phyloP scores from a whole-genome alignment of 495 filamentous ascomycete species.

The Penicillium crystallinum region DNA sequence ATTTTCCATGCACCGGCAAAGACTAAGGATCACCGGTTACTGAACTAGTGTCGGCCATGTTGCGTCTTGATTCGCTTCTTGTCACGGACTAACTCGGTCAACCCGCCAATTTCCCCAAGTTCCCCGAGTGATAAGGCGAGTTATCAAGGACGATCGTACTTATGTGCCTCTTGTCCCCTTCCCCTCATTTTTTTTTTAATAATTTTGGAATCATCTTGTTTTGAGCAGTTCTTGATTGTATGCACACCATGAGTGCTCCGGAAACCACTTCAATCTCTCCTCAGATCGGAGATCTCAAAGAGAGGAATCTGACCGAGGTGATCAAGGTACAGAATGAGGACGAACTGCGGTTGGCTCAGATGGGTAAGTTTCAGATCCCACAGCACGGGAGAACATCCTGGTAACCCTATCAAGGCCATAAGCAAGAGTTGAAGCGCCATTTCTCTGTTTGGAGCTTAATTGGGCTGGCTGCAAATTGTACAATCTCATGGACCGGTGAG shows the following conservation, averaged over 20 bases:
- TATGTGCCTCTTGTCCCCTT: background rate
- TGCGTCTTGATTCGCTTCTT: too few species aligned
- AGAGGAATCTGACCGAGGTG: background rate
- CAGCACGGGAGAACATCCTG: background rate
- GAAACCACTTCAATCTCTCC: conserved; percentile 2
- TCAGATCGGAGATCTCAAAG: background rate
- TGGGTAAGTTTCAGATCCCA: conserved; percentile 26
- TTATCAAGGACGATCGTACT: conserved; percentile 5
- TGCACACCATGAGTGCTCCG: conserved; percentile 3
- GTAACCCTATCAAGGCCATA: conserved; percentile 28
- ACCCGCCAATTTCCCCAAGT: conserved; percentile 9
- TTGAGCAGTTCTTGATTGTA: background rate
- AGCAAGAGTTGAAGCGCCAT: conserved; percentile 36
- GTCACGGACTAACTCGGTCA: conserved; percentile 14
- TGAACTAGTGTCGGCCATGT: too few species aligned
- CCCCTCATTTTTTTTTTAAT: background rate
- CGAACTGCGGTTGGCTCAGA: conserved; percentile 39
- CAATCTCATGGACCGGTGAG: conserved; percentile 38
- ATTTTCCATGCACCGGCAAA: too few species aligned
- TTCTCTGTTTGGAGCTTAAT: conserved; percentile 38
- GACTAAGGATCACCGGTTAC: too few species aligned
- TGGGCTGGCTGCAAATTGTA: conserved; percentile 36
- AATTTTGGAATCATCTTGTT: background rate
- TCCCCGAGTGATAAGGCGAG: conserved; percentile 15
- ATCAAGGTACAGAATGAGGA: conserved; percentile 29